Percentiles rank a stretch among this genome's conserved stretches.
These are phyloP conservation scores for Colletotrichum chlorophyti DNA, from an alignment of 2,329 filamentous ascomycete species.

Conservation along the genomic window DNA sequence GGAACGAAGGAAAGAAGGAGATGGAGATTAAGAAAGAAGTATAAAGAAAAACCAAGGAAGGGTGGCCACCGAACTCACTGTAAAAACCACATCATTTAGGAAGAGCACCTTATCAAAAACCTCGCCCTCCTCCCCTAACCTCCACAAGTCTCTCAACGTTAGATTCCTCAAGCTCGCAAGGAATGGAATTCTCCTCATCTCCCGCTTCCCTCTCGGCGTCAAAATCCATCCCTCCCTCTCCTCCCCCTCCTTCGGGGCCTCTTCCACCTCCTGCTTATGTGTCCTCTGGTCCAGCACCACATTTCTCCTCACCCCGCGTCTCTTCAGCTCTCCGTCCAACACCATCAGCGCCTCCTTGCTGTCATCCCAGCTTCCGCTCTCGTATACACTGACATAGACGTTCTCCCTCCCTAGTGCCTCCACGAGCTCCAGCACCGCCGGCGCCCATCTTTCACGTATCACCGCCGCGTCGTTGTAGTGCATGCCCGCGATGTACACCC, in stretches of 20 bases:
- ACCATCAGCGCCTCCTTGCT: constrained; percentile 67
- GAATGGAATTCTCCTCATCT: constrained; percentile 73
- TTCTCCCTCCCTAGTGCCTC: constrained; percentile 66
- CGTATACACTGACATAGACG: constrained; percentile 71
- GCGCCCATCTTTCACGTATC: constrained; percentile 67
- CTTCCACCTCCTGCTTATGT: constrained; percentile 61
- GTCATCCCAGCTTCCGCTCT: constrained; percentile 74
- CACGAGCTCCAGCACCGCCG: constrained; percentile 63
- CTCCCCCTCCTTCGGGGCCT: constrained; percentile 13
- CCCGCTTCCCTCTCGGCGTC: constrained; percentile 58
- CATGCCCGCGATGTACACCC: constrained; percentile 72
- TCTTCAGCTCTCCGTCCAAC: constrained; percentile 61
- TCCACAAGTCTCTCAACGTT: constrained; percentile 64
- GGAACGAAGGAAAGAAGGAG: too few species aligned
- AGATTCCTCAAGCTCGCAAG: constrained; percentile 69
- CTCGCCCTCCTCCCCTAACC: constrained; percentile 56
- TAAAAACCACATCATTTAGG: constrained; percentile 69
- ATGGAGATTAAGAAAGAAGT: too few species aligned
- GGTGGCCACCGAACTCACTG: constrained; percentile 46
- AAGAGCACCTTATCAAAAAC: constrained; percentile 66
- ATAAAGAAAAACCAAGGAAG: not conserved
- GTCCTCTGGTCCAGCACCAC: constrained; percentile 66
- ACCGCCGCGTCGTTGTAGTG: constrained; percentile 72
- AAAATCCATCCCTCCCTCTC: constrained; percentile 67
- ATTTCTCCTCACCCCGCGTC: constrained; percentile 57